Evolutionary conservation across 1,284 basidiomycete genomes (phyloP).

Genomic region (Cryptococcus depauperatus): DNA sequence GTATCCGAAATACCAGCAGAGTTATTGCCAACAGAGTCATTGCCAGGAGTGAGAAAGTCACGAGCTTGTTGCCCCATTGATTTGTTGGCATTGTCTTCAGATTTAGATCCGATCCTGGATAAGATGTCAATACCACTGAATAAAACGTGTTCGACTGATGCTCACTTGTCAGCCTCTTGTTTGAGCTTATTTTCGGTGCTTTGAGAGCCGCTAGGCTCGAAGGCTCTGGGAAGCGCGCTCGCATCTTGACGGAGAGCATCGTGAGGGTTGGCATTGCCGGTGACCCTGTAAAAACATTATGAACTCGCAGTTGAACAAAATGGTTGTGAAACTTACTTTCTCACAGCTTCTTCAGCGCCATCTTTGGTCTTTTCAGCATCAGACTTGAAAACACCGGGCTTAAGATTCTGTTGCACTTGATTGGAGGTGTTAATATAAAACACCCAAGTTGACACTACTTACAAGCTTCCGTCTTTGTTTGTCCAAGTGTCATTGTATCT

Average conservation of each 20-base stretch:
- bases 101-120: slow-evolving; percentile 7
- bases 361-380: slow-evolving; percentile 16
- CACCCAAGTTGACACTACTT: not conserved
- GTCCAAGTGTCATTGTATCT: slow-evolving; percentile 11
- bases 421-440: not conserved
- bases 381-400: slow-evolving; percentile 15
- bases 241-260: slow-evolving; percentile 11
- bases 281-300: slow-evolving; percentile 1
- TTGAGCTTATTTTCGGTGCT: slow-evolving; percentile 4
- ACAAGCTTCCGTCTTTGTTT: slow-evolving; percentile 14
- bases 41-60: slow-evolving; percentile 14
- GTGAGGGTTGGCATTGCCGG: slow-evolving; percentile 9
- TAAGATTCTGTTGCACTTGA: slow-evolving; percentile 13
- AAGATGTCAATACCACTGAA: not conserved
- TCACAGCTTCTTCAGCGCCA: slow-evolving; percentile 5
- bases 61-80: slow-evolving; percentile 9
- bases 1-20: slow-evolving; percentile 9
- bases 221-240: slow-evolving; percentile 3
- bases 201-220: slow-evolving; percentile 12
- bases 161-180: slow-evolving; percentile 15
- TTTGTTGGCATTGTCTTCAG: slow-evolving; percentile 15
- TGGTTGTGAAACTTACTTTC: slow-evolving; percentile 10
- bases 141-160: not conserved
- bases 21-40: slow-evolving; percentile 16
- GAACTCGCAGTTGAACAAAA: too few species aligned